These are phyloP conservation scores for Scheffersomyces cryptocercus DNA, from an alignment of 1,139 yeast genomes.

Conservation along the genomic window DNA sequence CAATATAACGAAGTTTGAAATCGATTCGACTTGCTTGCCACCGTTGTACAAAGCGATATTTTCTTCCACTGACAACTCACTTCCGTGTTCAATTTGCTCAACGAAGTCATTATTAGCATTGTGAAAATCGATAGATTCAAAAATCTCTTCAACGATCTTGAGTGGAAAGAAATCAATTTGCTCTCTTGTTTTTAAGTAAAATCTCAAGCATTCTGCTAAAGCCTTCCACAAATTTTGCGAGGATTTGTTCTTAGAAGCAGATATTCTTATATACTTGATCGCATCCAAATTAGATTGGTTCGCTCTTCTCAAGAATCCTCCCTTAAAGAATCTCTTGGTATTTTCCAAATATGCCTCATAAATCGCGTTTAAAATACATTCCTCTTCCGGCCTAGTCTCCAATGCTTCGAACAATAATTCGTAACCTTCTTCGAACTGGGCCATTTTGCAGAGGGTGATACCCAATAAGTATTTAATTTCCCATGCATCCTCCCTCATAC, in stretches of 20 bases:
- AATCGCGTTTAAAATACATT: slow-evolving; percentile 57
- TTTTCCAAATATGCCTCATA: slow-evolving; percentile 59
- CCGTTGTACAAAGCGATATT: slow-evolving; percentile 7
- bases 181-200: slow-evolving; percentile 47
- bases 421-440: slow-evolving; percentile 40
- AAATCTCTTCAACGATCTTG: slow-evolving; percentile 35
- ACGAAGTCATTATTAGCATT: neutral
- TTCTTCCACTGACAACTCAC: neutral
- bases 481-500: slow-evolving; percentile 49
- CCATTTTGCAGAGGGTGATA: slow-evolving; percentile 49
- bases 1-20: slow-evolving; percentile 26
- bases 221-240: slow-evolving; percentile 59
- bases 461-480: slow-evolving; percentile 70
- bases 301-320: slow-evolving; percentile 69
- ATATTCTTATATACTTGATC: slow-evolving; percentile 46
- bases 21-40: slow-evolving; percentile 19
- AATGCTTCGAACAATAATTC: slow-evolving; percentile 39
- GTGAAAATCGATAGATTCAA: slow-evolving; percentile 19
- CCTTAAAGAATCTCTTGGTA: slow-evolving; percentile 50
- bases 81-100: neutral
- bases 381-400: slow-evolving; percentile 46
- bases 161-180: slow-evolving; percentile 45
- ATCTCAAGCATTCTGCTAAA: slow-evolving; percentile 50
- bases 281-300: slow-evolving; percentile 45
- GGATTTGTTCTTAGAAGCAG: slow-evolving; percentile 33